Percentiles rank a stretch among this genome's conserved stretches.
Conservation (phyloP, 78 protist genomes). For the Chrysochromulina parva region DNA sequence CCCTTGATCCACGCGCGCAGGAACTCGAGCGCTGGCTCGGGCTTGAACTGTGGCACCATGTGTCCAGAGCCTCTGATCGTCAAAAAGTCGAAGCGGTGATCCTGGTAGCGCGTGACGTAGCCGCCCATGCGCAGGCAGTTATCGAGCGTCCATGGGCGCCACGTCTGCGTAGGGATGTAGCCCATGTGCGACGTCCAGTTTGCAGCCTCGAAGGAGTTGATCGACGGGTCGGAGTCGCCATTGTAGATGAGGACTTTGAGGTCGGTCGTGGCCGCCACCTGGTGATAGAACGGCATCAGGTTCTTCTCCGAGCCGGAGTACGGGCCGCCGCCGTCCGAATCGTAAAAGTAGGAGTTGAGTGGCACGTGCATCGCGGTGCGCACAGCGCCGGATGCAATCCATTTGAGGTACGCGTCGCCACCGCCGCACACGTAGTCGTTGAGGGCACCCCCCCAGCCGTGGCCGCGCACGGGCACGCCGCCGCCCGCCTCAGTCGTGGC, state of each 20-base stretch:
- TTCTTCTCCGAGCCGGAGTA: not conserved
- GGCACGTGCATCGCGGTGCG: conserved; percentile 39
- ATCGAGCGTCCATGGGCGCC: conserved; percentile 42
- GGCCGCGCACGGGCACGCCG: not conserved
- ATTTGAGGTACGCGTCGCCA: not conserved
- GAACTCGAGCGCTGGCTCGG: conserved; percentile 14
- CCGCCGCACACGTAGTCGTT: conserved; percentile 34
- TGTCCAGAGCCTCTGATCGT: conserved; percentile 40
- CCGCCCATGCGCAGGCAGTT: conserved; percentile 34
- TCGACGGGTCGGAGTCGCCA: conserved; percentile 36
- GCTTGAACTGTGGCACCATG: conserved; percentile 49
- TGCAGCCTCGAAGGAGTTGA: conserved; percentile 13
- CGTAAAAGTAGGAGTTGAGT: not conserved
- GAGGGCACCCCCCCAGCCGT: not conserved
- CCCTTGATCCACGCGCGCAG: not conserved
- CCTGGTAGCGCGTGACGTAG: conserved; percentile 18
- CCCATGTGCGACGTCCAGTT: conserved; percentile 31
- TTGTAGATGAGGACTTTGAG: conserved; percentile 33
- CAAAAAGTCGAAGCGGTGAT: not conserved
- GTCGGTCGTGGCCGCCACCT: not conserved
- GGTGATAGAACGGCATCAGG: conserved; percentile 6
- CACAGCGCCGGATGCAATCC: not conserved
- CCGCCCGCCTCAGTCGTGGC: not conserved
- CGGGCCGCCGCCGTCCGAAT: not conserved
- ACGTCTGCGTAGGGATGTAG: not conserved